phyloP scores from a whole-genome alignment of 345 rosid species.

The Cardamine chenopodiifolia region DNA sequence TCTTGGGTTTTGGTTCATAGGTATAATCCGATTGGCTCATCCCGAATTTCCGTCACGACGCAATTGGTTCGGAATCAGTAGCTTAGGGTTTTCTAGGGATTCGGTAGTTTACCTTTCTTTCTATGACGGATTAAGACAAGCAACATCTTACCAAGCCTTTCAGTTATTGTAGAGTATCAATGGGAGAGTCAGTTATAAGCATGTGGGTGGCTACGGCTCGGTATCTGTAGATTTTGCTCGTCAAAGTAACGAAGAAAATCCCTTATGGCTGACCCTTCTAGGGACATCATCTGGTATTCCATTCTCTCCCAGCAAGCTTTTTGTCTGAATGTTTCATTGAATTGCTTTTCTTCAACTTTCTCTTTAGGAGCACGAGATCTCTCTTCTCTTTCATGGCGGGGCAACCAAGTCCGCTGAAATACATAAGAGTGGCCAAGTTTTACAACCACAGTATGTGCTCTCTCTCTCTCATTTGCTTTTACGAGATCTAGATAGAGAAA shows the following conservation, averaged over 20 bases:
- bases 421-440: conserved; percentile 87
- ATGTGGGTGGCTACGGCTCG: conserved; percentile 11
- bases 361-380: conserved; percentile 56
- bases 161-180: conserved; percentile 19
- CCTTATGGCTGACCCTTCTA: conserved; percentile 52
- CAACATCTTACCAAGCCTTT: background rate
- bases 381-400: conserved; percentile 57
- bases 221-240: conserved; percentile 32
- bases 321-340: conserved; percentile 5
- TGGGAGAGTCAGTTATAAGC: conserved; percentile 31
- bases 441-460: conserved; percentile 59
- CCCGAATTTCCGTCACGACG: background rate
- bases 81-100: conserved; percentile 12
- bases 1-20: conserved; percentile 9
- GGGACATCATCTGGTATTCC: conserved; percentile 55
- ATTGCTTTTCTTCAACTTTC: background rate
- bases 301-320: background rate
- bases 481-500: background rate
- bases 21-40: conserved; percentile 20
- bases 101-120: conserved; percentile 11
- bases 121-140: background rate
- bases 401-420: conserved; percentile 84
- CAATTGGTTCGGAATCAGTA: conserved; percentile 15
- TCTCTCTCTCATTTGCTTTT: background rate
- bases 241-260: conserved; percentile 45